Conservation (phyloP, 2,329 filamentous ascomycete species). For the Alternaria sp. region DNA sequence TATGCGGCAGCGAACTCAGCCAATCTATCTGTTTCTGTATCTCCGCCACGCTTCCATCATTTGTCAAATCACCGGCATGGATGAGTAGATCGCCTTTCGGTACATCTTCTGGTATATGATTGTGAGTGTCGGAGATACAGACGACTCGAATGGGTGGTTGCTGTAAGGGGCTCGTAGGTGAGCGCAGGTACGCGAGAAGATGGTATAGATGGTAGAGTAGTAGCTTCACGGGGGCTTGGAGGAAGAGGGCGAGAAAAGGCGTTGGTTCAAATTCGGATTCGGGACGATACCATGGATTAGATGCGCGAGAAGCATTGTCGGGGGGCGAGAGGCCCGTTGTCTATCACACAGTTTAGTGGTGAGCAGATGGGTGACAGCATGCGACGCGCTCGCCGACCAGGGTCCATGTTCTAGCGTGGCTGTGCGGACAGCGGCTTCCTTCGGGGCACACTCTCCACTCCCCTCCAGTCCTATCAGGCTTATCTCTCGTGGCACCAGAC, state of each 20-base stretch:
- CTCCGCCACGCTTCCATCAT: constrained; percentile 73
- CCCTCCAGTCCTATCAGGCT: background rate
- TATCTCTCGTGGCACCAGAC: constrained; percentile 3
- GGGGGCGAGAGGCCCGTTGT: constrained; percentile 8
- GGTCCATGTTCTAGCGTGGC: constrained; percentile 19
- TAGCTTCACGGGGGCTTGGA: constrained; percentile 72
- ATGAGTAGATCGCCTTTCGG: constrained; percentile 85
- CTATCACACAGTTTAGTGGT: constrained; percentile 11
- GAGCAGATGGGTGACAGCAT: constrained; percentile 15
- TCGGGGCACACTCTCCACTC: constrained; percentile 13
- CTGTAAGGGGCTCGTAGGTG: constrained; percentile 66
- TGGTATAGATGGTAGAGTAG: constrained; percentile 70
- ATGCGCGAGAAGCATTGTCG: constrained; percentile 41
- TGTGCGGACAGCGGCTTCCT: constrained; percentile 16
- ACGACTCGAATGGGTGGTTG: constrained; percentile 74
- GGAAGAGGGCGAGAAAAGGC: constrained; percentile 67
- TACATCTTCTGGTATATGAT: constrained; percentile 65
- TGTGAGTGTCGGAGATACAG: constrained; percentile 91
- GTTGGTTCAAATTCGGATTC: constrained; percentile 55
- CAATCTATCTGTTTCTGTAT: constrained; percentile 88
- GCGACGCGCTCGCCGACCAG: constrained; percentile 9
- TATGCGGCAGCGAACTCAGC: constrained; percentile 76
- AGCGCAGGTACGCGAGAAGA: constrained; percentile 72
- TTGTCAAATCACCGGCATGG: constrained; percentile 86
- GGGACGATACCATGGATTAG: constrained; percentile 40